Evolutionary conservation across 768 basidiomycete genomes (phyloP), one percentile per base, ranked within the genome.

Genomic region (Lactifluus echinatus): DNA sequence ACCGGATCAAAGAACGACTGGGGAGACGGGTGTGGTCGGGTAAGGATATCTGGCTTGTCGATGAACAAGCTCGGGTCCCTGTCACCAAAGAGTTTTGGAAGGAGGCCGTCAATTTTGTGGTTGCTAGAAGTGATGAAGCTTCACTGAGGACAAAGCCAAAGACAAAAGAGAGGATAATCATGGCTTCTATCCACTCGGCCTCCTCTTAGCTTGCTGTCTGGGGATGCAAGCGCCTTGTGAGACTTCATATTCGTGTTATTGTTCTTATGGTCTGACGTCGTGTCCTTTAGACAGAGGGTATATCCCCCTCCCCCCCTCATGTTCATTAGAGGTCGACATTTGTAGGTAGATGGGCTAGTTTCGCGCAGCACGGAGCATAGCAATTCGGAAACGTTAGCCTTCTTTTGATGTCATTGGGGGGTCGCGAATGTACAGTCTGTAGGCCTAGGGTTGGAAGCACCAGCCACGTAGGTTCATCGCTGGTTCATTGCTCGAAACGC

Each of bases 1-100:
- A 84, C 60, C 79, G 87, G 17, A 55, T 81, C n/a, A 88, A 88
- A 70, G 87, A 90, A 70, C 75, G 80, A 29, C 70, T 89, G n/a
- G 86, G 86, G 8, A 80, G 89, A n/a, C 81, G 89, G 11, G 79
- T 90, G 0, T 89, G 86, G 86, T 67, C 61, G 5, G 74, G 68
- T 31, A 81, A 79, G 67, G 71, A 81, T 53, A 62, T 91, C 3
- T 90, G 77, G 64, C 53, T 89, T 46, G 66, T 66, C 26, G 62
- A 63, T n/a, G 54, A 59, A 33, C 40, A 44, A 11, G 12, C 55
- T 17, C 76, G 78, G 36, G 59, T 70, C 23, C 56, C 61, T 2
- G 63, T 85, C 33, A 66, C 74, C 23, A 74, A 74, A 44, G 66
- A 74, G 43, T 61, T 65, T 14, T 89, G 86, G 85, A 65, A 65